Evolutionary conservation across 805 yeast species (phyloP).

Genomic region (Starmerella floris): DNA sequence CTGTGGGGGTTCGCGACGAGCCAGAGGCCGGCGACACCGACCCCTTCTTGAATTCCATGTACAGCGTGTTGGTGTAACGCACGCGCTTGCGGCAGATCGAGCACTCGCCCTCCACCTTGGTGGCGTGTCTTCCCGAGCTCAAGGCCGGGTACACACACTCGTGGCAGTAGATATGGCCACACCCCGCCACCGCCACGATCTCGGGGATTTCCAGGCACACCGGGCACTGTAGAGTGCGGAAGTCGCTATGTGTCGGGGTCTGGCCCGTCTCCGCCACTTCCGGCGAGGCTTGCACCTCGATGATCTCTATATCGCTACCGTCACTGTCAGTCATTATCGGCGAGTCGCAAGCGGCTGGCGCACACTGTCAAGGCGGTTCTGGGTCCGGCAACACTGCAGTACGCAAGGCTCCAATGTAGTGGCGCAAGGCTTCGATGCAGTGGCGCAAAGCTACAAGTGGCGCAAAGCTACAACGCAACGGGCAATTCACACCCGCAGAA

Average conservation of each 20-base stretch:
- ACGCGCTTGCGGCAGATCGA: conserved; percentile 18
- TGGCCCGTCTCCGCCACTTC: neutral
- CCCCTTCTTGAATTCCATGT: conserved; percentile 16
- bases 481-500: too few relatives aligned
- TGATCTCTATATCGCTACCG: conserved; percentile 14
- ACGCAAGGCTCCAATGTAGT: too few relatives aligned
- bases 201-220: conserved; percentile 19
- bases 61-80: conserved; percentile 14
- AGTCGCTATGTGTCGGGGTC: neutral
- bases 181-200: conserved; percentile 17
- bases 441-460: too few relatives aligned
- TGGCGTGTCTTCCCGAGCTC: conserved; percentile 9
- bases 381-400: too few relatives aligned
- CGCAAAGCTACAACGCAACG: too few relatives aligned
- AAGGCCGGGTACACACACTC: conserved; percentile 18
- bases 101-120: conserved; percentile 12
- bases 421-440: too few relatives aligned
- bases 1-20: too few relatives aligned
- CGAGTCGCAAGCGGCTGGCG: too few relatives aligned
- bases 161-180: conserved; percentile 20
- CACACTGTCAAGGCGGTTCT: too few relatives aligned
- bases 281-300: conserved; percentile 5
- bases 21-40: too few relatives aligned
- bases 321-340: conserved; percentile 1
- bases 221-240: conserved; percentile 13